phyloP scores from a whole-genome alignment of 176 grass and related monocot genomes.

The Aegilops longissima region DNA sequence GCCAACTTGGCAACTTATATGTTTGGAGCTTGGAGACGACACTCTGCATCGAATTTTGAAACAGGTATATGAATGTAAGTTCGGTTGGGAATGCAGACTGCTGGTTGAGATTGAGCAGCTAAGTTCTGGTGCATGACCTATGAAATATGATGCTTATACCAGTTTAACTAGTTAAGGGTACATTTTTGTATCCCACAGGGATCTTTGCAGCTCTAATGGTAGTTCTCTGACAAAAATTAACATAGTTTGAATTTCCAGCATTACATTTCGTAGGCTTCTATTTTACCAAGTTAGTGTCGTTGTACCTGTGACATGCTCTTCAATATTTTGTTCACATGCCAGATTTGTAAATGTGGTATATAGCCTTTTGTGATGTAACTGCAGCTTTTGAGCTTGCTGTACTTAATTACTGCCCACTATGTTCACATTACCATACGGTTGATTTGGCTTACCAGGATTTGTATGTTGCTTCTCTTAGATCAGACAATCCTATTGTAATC shows the following conservation, averaged over 20 bases:
- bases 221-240: not conserved
- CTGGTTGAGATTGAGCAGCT: not conserved
- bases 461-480: not conserved
- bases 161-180: not conserved
- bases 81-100: not conserved
- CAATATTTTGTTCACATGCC: no score
- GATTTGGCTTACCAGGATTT: not conserved
- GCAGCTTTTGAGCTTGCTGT: not conserved
- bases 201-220: not conserved
- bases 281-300: not conserved
- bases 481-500: not conserved
- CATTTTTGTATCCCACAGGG: not conserved
- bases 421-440: not conserved
- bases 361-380: not conserved
- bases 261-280: not conserved
- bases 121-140: not conserved
- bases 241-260: not conserved
- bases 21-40: not conserved
- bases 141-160: not conserved
- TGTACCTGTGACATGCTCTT: no score
- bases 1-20: not conserved
- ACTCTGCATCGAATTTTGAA: not conserved
- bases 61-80: not conserved
- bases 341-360: no score
- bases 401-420: not conserved